Base-by-base conservation (phyloP, 345 rosid species). In the Citrus cavaleriei region DNA sequence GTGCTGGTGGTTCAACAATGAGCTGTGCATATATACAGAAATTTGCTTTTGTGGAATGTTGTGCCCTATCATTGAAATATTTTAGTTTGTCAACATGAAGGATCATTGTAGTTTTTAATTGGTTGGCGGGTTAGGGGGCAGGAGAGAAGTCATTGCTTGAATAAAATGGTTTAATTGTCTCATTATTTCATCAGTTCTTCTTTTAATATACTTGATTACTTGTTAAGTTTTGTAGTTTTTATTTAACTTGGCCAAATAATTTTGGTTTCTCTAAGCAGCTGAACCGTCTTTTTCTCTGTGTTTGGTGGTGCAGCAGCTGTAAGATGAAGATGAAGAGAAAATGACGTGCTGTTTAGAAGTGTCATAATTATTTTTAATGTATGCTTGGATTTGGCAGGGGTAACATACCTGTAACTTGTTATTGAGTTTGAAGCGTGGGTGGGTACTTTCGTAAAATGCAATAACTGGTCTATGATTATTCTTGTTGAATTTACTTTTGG, bases 271-370 rank as follows among this genome's bases (percentile, higher is more conserved):
- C 27, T 46, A 27, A 38, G 78, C 24, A 8, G 66, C 67, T 57
- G 66, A 77, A 35, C 16, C 24, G 14, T 37, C 59, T 37, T 37
- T 68, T 13, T 68, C 22, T 22, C 8, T 24, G 18, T 60, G 3
- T 69, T 46, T 60, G 68, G 24, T 54, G 35, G 38, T 74, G 74
- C 82, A 14, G 74, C 24, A 51, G 75, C 35, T 60, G 61, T 32
- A 68, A 68, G 79, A 59, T 28, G 54, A 42, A 42, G 51, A 42
- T 42, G 59, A 63, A 51, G 70, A 22, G 42, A 35, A 40, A 24
- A 0, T 8, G 34, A 7, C 18, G 6, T 40, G 64, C 40, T 13
- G 22, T 16, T 55, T 49, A 46, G 65, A 68, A 74, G 55, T 68
- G 67, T 30, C 49, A 25, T 60, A 61, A 24, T 58, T 25, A 25